Evolutionary conservation across 2,329 filamentous ascomycete species (phyloP), one percentile per base, ranked within the genome.

Genomic region (Arachnopeziza araneosa): DNA sequence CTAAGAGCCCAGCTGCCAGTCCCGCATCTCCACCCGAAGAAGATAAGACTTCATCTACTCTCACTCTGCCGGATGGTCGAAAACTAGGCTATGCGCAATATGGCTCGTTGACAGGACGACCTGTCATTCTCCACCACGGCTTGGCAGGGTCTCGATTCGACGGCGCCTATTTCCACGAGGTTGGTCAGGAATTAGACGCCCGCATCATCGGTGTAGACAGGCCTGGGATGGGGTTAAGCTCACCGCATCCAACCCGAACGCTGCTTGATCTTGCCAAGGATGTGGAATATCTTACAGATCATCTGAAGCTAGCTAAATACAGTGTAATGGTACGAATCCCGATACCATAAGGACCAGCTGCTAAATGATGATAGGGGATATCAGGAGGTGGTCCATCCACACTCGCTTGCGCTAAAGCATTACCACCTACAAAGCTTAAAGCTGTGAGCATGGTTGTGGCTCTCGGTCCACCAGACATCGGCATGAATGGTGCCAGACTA

Each of bases 371-470:
- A 44, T 44, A 44, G 36, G 36, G 78, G 1, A 68, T 74, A 4
- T 79, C 76, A 0, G 79, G 78, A 8, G 79, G 80, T 22, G 76
- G 77, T 1, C 77, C 79, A 0, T 81, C 78, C 64, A 74, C 75
- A 1, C 66, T 81, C 12, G 79, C 78, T 23, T 82, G 78, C 63
- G 73, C 78, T 14, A 69, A 72, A 52, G 61, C 62, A n/a, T 63
- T 80, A 44, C 52, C 59, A 30, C n/a, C 21, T 26, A 51, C 51
- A 30, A 59, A 58, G 48, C 58, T 62, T 19, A 51, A 53, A n/a
- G n/a, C 8, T 24, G 60, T 62, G 21, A 36, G 57, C 3, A 60
- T 62, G 19, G 54, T 62, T 22, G 72, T 69, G 55, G 71, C 70
- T 36, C 53, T 75, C 9, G 72, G 72, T 0, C 67, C 74, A 7